Evolutionary conservation across 441 rosid species (phyloP), one percentile per base, ranked within the genome.

Genomic region (Adansonia grandidieri): DNA sequence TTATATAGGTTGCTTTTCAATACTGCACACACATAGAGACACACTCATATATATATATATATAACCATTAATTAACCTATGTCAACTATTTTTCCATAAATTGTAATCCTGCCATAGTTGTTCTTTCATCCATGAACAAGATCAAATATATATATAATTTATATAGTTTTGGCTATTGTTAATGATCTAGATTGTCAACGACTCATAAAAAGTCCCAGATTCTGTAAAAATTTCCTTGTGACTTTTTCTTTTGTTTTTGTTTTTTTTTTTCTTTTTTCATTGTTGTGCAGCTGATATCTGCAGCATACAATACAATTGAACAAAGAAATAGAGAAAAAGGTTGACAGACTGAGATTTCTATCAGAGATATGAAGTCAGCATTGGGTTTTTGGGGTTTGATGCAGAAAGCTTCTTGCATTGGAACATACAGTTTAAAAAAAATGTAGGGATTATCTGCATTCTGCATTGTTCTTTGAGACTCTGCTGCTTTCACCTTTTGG

Each of bases 351-450:
- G 17, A 62, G 6, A 6, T 54, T 53, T 8, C 51, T 45, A 66
- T 50, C 19, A 56, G 81, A 79, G 81, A 83, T 77, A 72, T 56
- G 14, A 78, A 76, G 71, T 74, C 81, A 79, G 82, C 83, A 74
- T 70, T 66, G 32, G 57, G 53, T 15, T 63, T 77, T 71, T 79
- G 73, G 82, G 80, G 73, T 51, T 51, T 51, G 56, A 51, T 14
- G 56, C 14, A 51, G 5, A 32, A 32, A 51, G n/a, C n/a, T 51
- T 51, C 56, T 11, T 51, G 5, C 65, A 60, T 22, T 60, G 10
- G 40, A 71, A 74, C 58, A 77, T 24, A 78, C 66, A 73, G 24
- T 64, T 79, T 1, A 32, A 32, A 32, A 32, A 57, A 76, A 80
- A 57, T 10, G 50, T 32, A 45, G 51, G 80, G 64, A 84, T 32